A percentile compares a stretch with the other conserved stretches of the same genome.
Conservation (phyloP, 176 grass and related monocot species). For the Carex pumila region DNA sequence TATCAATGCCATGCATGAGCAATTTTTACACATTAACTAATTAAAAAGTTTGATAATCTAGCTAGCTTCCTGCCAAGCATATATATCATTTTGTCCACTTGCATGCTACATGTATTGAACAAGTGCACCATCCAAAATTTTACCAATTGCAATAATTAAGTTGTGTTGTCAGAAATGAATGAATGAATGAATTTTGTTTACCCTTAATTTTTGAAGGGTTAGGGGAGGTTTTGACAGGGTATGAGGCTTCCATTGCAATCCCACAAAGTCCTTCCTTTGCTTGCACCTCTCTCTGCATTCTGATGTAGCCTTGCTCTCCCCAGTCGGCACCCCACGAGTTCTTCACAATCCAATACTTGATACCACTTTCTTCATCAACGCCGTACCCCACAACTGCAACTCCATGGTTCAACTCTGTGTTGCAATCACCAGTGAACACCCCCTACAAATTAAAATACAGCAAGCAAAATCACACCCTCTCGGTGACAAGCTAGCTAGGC, state of each 20-base stretch:
- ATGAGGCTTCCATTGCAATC: constrained; percentile 83
- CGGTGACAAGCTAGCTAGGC: neutral
- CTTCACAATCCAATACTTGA: constrained; percentile 64
- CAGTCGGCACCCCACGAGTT: constrained; percentile 63
- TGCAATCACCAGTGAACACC: constrained; percentile 65
- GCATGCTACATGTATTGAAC: neutral
- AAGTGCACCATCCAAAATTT: neutral
- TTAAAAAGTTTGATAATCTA: neutral
- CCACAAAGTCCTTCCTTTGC: constrained; percentile 54
- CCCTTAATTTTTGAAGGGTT: constrained; percentile 36
- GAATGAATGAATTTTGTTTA: neutral
- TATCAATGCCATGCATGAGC: neutral
- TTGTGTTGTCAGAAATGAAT: too few species aligned
- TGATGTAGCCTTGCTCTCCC: constrained; percentile 63
- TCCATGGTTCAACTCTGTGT: constrained; percentile 65
- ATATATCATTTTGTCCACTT: neutral
- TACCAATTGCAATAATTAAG: too few species aligned
- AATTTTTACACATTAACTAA: neutral
- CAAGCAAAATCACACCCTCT: neutral
- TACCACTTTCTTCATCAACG: constrained; percentile 22
- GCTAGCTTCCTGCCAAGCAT: neutral
- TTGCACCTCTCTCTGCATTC: constrained; percentile 45
- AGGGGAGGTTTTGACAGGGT: constrained; percentile 51
- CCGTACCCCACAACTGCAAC: constrained; percentile 76
- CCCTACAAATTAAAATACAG: constrained; percentile 1